Base-by-base conservation (phyloP, 2,329 filamentous ascomycete species). In the Penicillium freii region DNA sequence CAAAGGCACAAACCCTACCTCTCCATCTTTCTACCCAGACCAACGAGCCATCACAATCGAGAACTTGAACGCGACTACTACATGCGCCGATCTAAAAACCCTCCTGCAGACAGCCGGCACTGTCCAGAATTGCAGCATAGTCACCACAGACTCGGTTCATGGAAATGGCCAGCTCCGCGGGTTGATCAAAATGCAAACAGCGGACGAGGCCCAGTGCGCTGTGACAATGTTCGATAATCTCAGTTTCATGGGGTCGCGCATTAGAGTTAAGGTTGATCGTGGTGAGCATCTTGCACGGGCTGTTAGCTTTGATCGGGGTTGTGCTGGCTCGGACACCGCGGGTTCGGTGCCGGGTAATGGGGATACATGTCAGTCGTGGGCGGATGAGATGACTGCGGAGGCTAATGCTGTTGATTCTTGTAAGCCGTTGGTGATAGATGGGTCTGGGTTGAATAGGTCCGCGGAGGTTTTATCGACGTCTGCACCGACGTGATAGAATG, bases 131-230 rank as follows among this genome's bases (percentile, higher is more conserved):
- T 75, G 73, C 57, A 69, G 72, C 21, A 52, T 52, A 29, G 59
- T 76, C 9, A 59, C 66, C 11, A 57, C 62, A 23, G 65, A 62
- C 21, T 27, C 40, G 21, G 17, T 8, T 2, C 31, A 44, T 15
- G 5, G 2, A 17, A 64, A 63, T 54, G 60, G 63, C 17, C 68
- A 68, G 40, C 67, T 69, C 2, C 71, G 65, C 8, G 68, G 56
- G 13, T 57, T 55, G 17, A 52, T 71, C 5, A 71, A 69, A 2
- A 72, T 76, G 58, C 66, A 59, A 38, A 69, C 60, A 10, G 59
- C 64, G 13, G 74, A 76, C 0, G 73, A 75, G 34, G 75, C 75
- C 5, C 70, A 70, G 51, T 65, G 66, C n/a, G 72, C 71, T 13
- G 65, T 73, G 21, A 57, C 58, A 1, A 63, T 69, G 48, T 71